Conservation (phyloP, 2,329 filamentous ascomycete species). For the Gnomoniopsis sp. region DNA sequence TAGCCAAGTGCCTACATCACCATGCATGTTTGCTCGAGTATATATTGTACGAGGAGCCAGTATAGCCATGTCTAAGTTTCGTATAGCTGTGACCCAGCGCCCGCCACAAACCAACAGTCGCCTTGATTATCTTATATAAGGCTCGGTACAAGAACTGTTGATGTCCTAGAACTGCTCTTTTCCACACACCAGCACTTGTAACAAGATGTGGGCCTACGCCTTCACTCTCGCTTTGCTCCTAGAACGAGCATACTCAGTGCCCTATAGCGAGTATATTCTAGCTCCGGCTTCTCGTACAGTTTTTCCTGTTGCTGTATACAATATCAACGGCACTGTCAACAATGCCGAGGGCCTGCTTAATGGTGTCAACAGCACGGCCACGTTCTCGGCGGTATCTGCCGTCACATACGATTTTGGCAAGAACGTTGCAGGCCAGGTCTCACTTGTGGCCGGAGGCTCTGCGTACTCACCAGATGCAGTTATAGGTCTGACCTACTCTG, state of each 20-base stretch:
- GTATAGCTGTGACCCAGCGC: background rate
- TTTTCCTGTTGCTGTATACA: slow-evolving; percentile 16
- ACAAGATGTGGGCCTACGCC: background rate
- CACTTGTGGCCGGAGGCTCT: slow-evolving; percentile 26
- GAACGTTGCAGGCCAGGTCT: slow-evolving; percentile 36
- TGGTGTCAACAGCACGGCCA: slow-evolving; percentile 15
- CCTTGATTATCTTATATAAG: background rate
- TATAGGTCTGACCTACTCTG: slow-evolving; percentile 37
- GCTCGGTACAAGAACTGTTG: background rate
- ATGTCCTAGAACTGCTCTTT: background rate
- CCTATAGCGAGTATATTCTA: slow-evolving; percentile 21
- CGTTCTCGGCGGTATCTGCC: slow-evolving; percentile 24
- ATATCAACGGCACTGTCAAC: slow-evolving; percentile 18
- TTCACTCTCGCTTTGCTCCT: background rate
- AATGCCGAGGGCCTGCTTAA: slow-evolving; percentile 21
- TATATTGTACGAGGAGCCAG: background rate
- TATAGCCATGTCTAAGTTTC: background rate
- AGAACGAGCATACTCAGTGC: background rate
- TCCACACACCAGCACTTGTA: background rate
- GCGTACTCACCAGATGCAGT: slow-evolving; percentile 25
- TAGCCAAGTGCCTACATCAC: background rate
- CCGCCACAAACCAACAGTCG: background rate
- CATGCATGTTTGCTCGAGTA: background rate
- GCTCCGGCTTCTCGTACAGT: slow-evolving; percentile 20
- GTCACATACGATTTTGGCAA: slow-evolving; percentile 36